Evolutionary conservation across 176 grass and related monocot species (phyloP).

Genomic region (Raddia distichophylla): DNA sequence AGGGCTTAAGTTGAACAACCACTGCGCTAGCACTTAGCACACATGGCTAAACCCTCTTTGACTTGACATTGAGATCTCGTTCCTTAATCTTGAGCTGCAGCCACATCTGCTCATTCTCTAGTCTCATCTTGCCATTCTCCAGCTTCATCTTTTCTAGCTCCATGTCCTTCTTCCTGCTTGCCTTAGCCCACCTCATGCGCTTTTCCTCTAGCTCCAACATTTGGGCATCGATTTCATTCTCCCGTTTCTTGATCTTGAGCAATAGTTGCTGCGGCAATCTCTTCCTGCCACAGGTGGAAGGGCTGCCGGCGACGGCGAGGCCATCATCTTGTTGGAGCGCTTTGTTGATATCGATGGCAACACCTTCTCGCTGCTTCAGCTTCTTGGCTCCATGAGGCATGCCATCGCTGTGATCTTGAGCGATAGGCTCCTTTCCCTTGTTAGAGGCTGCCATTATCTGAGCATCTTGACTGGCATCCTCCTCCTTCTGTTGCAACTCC

Average conservation of each 20-base stretch:
- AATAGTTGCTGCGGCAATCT: neutral
- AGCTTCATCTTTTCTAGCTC: conserved; percentile 19
- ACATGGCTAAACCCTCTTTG: neutral
- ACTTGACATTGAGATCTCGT: neutral
- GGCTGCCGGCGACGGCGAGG: neutral
- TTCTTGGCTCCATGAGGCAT: neutral
- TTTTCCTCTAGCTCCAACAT: neutral
- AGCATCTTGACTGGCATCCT: neutral
- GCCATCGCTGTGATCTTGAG: neutral
- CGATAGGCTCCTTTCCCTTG: neutral
- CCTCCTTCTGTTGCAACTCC: too few relatives aligned
- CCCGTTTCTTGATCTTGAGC: neutral
- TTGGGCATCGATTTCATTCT: neutral
- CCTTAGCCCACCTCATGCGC: neutral
- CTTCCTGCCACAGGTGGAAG: neutral
- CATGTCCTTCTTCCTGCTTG: neutral
- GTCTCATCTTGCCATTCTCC: neutral
- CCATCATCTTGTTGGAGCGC: neutral
- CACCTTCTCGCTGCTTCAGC: neutral
- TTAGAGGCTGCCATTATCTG: neutral
- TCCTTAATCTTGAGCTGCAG: neutral
- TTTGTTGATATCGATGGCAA: conserved; percentile 21
- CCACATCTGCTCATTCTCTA: neutral
- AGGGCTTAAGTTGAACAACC: neutral
- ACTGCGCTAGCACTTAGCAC: neutral